Conservation (phyloP, 805 yeast genomes). For the Candida maltosa region DNA sequence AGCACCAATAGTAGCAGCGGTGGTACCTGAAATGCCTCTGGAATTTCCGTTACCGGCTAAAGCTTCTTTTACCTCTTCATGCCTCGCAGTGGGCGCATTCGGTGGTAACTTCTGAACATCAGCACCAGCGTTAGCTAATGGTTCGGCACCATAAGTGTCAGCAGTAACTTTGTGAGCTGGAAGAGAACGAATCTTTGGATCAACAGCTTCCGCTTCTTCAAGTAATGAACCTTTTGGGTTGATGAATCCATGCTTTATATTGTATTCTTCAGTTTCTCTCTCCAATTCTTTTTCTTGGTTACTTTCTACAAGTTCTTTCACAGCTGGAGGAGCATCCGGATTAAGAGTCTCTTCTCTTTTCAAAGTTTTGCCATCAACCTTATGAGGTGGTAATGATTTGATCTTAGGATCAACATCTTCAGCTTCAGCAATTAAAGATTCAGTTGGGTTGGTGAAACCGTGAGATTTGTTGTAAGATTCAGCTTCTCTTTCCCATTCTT, state of each 20-base stretch:
- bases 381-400: constrained; percentile 12
- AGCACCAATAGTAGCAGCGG: constrained; percentile 2
- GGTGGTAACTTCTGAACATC: constrained; percentile 4
- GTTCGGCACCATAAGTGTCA: constrained; percentile 2
- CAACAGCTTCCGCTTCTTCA: constrained; percentile 23
- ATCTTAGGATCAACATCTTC: constrained; percentile 14
- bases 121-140: constrained; percentile 1
- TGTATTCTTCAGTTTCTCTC: constrained; percentile 21
- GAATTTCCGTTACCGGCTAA: neutral
- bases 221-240: constrained; percentile 21
- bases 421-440: constrained; percentile 26
- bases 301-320: constrained; percentile 2
- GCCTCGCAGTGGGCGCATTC: constrained; percentile 3
- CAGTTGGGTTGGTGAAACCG: constrained; percentile 16
- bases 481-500: constrained; percentile 19
- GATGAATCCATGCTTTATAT: constrained; percentile 22
- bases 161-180: constrained; percentile 12
- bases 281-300: constrained; percentile 14
- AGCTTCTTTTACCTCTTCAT: constrained; percentile 1
- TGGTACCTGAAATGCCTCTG: neutral
- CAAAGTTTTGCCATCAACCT: constrained; percentile 1
- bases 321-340: constrained; percentile 5
- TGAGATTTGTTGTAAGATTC: constrained; percentile 25
- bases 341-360: constrained; percentile 2
- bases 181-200: constrained; percentile 9